Base-by-base conservation (phyloP, 2,329 filamentous ascomycete genomes). In the Akanthomyces muscarius region DNA sequence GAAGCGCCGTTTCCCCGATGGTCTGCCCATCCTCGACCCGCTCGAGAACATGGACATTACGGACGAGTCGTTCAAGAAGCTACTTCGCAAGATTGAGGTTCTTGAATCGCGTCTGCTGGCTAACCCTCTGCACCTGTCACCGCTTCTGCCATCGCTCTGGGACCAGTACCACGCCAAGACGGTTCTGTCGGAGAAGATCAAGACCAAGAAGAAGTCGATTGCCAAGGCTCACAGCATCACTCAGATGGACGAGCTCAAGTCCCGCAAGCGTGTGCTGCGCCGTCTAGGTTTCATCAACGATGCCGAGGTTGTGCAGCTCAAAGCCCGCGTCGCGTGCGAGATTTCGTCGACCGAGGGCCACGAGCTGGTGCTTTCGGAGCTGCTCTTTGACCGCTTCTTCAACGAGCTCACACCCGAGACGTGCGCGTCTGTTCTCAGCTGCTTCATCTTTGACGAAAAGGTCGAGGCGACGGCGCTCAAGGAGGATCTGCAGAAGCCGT, bases 401-500 rank as follows among this genome's bases (percentile, higher is more conserved):
- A 99, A 98, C 73, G 93, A 97, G 72, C 80, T 98, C 50, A 88
- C 88, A 0, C 92, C 95, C 0, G 94, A 98, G 75, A 85, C 94
- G 68, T 91, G 89, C 69, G 95, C 95, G 1, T 86, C 94, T 0
- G 86, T 93, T 6, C 83, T 99, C 64, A 96, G 91, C 70, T 93
- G 91, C 72, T 98, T 99, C 78, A 95, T 99, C 67, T 97, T 98
- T 69, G 96, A 99, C 72, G 95, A 99, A 78, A 97, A 96, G 81
- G 88, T 91, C 54, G 90, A 94, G 69, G 87, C 93, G 14, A 80
- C 86, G 3, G 83, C 86, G 16, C 81, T 97, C 55, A 89, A 89
- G 70, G 92, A 97, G 68, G 91, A 97, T 65, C 83, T 98, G 38
- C 85, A 86, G 62, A 96, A 96, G 78, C 91, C 92, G 18, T 95